These are phyloP conservation scores for Sugiyamaella grinbergsii DNA, from an alignment of 1,139 yeast species.

Conservation along the genomic window DNA sequence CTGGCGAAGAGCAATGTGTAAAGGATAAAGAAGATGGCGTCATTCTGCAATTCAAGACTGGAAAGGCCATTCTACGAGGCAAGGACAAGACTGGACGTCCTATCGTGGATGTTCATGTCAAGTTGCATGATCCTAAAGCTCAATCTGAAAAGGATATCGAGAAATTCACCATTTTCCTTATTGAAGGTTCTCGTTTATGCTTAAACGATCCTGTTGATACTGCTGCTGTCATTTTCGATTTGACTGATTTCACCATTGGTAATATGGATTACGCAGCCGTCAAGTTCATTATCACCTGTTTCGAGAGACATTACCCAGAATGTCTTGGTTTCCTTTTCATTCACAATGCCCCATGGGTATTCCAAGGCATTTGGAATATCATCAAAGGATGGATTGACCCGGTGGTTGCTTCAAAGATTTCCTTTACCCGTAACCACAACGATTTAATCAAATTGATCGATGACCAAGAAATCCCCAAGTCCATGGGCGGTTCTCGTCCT, in stretches of 20 bases:
- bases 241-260: conserved; percentile 70
- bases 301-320: conserved; percentile 90
- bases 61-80: conserved; percentile 69
- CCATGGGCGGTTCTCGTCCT: conserved; percentile 66
- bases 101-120: conserved; percentile 69
- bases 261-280: conserved; percentile 86
- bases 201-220: conserved; percentile 67
- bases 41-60: conserved; percentile 53
- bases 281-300: conserved; percentile 71
- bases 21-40: conserved; percentile 49
- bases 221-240: conserved; percentile 73
- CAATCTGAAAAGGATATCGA: conserved; percentile 71
- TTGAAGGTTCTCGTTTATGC: conserved; percentile 69
- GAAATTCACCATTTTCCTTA: conserved; percentile 61
- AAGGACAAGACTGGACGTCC: conserved; percentile 66
- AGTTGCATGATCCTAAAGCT: conserved; percentile 68
- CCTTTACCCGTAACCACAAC: conserved; percentile 62
- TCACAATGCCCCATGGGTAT: conserved; percentile 91
- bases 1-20: conserved; percentile 59
- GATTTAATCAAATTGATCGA: conserved; percentile 64
- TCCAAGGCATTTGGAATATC: conserved; percentile 82
- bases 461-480: conserved; percentile 55
- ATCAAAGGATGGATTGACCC: conserved; percentile 89
- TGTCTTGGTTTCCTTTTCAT: conserved; percentile 71
- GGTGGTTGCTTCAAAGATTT: conserved; percentile 78